Conservation (phyloP, 164 flowering plant species). For the Macadamia integrifolia region DNA sequence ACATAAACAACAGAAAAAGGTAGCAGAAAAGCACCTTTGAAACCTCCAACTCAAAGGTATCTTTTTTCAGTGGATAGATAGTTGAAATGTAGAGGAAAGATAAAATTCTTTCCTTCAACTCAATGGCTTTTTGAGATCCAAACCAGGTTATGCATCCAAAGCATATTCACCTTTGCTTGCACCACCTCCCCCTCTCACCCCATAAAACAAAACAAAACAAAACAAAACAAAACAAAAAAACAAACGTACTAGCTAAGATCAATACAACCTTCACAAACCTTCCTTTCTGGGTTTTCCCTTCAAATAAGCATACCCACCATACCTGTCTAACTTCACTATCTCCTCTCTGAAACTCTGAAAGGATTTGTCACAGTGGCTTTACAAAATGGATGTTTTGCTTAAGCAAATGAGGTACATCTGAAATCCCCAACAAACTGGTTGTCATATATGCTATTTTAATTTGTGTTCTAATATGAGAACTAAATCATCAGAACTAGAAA, state of each 20-base stretch:
- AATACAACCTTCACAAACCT: conserved; percentile 10
- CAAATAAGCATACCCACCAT: conserved; percentile 10
- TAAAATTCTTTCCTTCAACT: conserved; percentile 12
- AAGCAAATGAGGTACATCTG: conserved; percentile 34
- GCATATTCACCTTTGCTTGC: conserved; percentile 29
- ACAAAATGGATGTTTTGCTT: conserved; percentile 19
- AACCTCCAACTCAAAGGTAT: not conserved
- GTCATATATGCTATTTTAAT: too few species aligned
- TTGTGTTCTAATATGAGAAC: too few species aligned
- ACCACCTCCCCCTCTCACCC: conserved; percentile 12
- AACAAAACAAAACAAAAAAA: too few species aligned
- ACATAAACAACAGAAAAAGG: not conserved
- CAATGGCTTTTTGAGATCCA: conserved; percentile 1
- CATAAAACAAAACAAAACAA: too few species aligned
- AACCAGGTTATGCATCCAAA: conserved; percentile 24
- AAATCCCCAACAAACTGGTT: too few species aligned
- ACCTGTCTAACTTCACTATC: not conserved
- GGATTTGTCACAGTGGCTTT: not conserved
- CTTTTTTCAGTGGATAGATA: not conserved
- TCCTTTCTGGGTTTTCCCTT: conserved; percentile 8
- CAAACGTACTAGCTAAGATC: not conserved
- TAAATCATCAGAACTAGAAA: too few species aligned
- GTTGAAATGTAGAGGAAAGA: not conserved
- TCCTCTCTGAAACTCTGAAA: not conserved
- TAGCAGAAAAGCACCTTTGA: not conserved